Evolutionary conservation across 345 rosid genomes (phyloP), one percentile per base, ranked within the genome.

Genomic region (Populus deltoides): DNA sequence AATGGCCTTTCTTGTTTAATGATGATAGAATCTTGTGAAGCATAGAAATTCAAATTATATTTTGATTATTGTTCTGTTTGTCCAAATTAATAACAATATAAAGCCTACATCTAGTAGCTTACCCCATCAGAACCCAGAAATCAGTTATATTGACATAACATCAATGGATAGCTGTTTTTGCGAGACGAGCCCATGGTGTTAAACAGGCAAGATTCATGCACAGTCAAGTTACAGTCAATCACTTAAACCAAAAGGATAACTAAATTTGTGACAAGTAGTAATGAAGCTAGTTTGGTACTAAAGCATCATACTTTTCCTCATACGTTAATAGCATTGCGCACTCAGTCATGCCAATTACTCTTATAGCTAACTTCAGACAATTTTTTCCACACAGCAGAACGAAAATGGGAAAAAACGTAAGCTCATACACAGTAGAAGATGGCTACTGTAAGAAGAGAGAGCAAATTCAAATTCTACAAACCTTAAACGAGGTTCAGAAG

Each of bases 401-500:
- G 47, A 43, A 43, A 43, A 43, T 43, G 47, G 25, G 41, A 69
- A 70, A 79, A 76, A 35, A 70, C 6, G 33, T n/a, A 47, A 77
- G 36, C 62, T 33, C 59, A 45, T 7, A 79, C 10, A 76, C 71
- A 24, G 8, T 1, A n/a, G 31, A 75, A 81, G 70, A 62, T 31
- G 70, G 59, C 2, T 20, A 17, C 11, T 38, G 7, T 51, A 77
- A 22, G 73, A 43, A 33, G 76, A 73, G 47, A 75, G 45, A 77
- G 72, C 2, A 72, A 41, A 27, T 80, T 74, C 13, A 71, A 78
- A 69, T 55, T 27, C 61, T 72, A 82, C 83, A 47, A 68, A 93
- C 98, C 98, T 90, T 75, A 92, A 85, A 85, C 89, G 89, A 81
- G 94, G 91, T 80, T 94, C 97, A 59, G 94, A 87, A 68, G 88